Evolutionary conservation across 2,329 filamentous ascomycete genomes (phyloP).

Genomic region (Xylaria sp.): DNA sequence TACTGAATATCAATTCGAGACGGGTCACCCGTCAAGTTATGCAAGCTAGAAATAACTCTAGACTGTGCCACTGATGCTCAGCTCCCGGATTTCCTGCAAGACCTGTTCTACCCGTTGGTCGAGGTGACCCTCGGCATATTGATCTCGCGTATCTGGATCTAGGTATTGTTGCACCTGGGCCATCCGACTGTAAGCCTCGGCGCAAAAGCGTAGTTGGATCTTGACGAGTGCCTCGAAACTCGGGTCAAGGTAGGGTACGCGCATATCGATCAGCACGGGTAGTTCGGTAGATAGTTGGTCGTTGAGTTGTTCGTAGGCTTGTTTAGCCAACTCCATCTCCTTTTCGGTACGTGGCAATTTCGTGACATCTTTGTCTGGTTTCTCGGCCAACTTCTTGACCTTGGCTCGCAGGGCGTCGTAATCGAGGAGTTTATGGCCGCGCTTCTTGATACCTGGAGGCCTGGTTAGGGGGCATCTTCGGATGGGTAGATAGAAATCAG

Average conservation of each 20-base stretch:
- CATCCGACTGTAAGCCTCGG: slow-evolving; percentile 96
- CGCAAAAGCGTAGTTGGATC: slow-evolving; percentile 95
- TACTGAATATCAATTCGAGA: neutral
- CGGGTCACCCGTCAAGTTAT: neutral
- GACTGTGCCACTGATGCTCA: slow-evolving; percentile 79
- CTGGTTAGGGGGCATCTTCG: slow-evolving; percentile 16
- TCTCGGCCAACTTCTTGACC: slow-evolving; percentile 94
- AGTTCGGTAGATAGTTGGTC: slow-evolving; percentile 91
- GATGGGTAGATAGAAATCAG: neutral
- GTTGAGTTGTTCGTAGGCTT: slow-evolving; percentile 93
- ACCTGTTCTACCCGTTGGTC: slow-evolving; percentile 93
- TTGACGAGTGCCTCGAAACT: slow-evolving; percentile 97
- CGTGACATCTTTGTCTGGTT: slow-evolving; percentile 96
- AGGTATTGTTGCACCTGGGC: slow-evolving; percentile 98
- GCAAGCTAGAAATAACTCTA: slow-evolving; percentile 30
- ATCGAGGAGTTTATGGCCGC: slow-evolving; percentile 95
- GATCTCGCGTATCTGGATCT: slow-evolving; percentile 88
- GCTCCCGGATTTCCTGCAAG: slow-evolving; percentile 89
- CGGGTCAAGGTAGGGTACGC: slow-evolving; percentile 94
- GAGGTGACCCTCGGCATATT: slow-evolving; percentile 89
- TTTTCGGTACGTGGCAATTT: slow-evolving; percentile 95
- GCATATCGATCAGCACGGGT: slow-evolving; percentile 91
- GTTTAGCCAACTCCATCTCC: slow-evolving; percentile 90
- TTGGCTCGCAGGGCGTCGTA: slow-evolving; percentile 94
- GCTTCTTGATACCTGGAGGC: slow-evolving; percentile 85